Conservation (phyloP, 768 basidiomycete species). For the Trametes punicea region DNA sequence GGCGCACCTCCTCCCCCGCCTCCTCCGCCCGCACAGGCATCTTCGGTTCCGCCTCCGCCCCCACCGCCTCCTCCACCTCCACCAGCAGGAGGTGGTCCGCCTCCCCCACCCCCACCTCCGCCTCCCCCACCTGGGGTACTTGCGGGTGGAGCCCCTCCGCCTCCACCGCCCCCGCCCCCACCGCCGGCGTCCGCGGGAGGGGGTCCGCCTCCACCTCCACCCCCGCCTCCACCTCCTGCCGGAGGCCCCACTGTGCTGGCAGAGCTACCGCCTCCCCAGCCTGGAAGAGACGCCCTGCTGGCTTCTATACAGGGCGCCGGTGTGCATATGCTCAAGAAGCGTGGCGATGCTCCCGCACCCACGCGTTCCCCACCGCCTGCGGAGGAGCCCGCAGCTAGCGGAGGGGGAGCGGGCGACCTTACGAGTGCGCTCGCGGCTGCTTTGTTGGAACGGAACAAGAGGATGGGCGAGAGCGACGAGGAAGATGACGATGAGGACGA, state of each 20-base stretch:
- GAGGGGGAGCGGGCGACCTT: conserved; percentile 63
- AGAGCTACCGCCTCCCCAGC: conserved; percentile 47
- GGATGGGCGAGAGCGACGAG: conserved; percentile 69
- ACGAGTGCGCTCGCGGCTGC: conserved; percentile 84
- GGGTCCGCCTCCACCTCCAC: conserved; percentile 40
- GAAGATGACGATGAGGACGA: conserved; percentile 35
- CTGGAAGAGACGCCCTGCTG: conserved; percentile 64
- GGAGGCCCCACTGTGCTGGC: conserved; percentile 27
- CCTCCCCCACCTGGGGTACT: conserved; percentile 22
- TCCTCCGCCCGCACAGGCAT: conserved; percentile 30
- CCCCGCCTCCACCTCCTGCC: conserved; percentile 44
- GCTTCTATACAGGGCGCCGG: conserved; percentile 83
- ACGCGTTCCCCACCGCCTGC: conserved; percentile 34
- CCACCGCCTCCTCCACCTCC: conserved; percentile 33
- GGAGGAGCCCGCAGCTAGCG: conserved; percentile 34
- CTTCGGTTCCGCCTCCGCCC: conserved; percentile 27
- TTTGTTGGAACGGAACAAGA: conserved; percentile 77
- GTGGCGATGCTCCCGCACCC: conserved; percentile 32
- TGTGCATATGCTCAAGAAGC: conserved; percentile 65
- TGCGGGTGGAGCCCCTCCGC: conserved; percentile 33
- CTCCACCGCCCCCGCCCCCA: conserved; percentile 36
- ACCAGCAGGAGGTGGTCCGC: conserved; percentile 22
- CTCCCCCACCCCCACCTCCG: conserved; percentile 36
- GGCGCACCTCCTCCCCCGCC: conserved; percentile 34
- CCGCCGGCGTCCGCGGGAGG: conserved; percentile 30